Evolutionary conservation across 2,329 filamentous ascomycete genomes (phyloP), one percentile per base, ranked within the genome.

Genomic region (Ceratocystiopsis minuta): DNA sequence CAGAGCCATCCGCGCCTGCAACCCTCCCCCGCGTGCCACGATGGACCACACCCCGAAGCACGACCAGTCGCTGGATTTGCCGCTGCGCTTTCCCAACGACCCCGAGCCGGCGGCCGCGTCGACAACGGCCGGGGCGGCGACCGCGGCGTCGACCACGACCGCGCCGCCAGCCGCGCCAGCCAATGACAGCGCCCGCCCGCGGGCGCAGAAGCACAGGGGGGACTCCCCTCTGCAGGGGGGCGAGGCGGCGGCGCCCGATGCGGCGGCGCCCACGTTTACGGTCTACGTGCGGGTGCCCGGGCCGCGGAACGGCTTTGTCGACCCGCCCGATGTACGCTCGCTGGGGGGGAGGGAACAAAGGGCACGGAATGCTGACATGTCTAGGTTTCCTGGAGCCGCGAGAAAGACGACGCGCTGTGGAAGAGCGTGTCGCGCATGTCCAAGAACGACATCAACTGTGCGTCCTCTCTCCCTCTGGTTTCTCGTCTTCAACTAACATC

Each of bases 251-350:
- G 4, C 20, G 20, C 4, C 20, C 20, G 20, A 18, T 6, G 20
- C 31, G 61, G 20, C 31, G 61, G 68, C 74, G 42, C 67, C 70
- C 36, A 66, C 59, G 33, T 78, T 74, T 57, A 93, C 83, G 14
- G 78, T 93, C 45, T 83, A 93, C 53, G 74, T 98, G 48, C 73
- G 87, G 48, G 71, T 96, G n/a, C 90, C 90, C 18, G 92, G 94
- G 54, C 74, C 80, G 33, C 74, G 90, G 43, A 80, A 81, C 35
- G 76, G 82, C 53, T 98, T 98, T 62, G 72, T 87, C 47, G 88
- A 98, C 60, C 90, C 90, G 44, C 81, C 84, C 38, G 78, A 80
- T 49, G 87, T 87, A 69, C 57, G 71, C 45, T 13, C 15, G 10
- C 13, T 2, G 36, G n/a, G n/a, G 7, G 10, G n/a, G 15, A 11